Base-by-base conservation (phyloP, 441 rosid species). In the Croton setiger region DNA sequence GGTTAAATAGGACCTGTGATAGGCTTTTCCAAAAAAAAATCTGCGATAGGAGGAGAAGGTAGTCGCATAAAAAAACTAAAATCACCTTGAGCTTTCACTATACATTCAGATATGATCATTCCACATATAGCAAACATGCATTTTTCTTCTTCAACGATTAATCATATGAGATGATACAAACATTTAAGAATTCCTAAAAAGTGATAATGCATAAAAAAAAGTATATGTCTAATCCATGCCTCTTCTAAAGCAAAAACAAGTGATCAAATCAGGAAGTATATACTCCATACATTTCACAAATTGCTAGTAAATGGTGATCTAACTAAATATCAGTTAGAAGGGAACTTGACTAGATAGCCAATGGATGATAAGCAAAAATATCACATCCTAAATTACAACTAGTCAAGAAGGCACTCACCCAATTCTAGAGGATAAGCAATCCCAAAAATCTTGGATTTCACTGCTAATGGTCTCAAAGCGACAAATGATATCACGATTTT, bases 371-470 rank as follows among this genome's bases (percentile, higher is more conserved):
- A 20, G 20, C 31, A 11, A 20, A 39, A 10, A 11, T 7, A 33
- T 17, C 41, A 35, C 1, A 49, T 31, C 15, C 43, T 17, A 48
- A 64, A 35, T 18, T 18, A 33, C 47, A 64, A 49, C 27, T 48
- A 27, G 41, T 20, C 10, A 17, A 48, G 20, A 45, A 33, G 56
- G 44, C 23, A 48, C 20, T 64, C 43, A 64, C 52, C 57, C 17
- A 33, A 52, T 51, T n/a, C 18, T n/a, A 51, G 47, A 65, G 5
- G 68, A 64, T 7, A 64, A 36, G 14, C 68, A 35, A 65, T 65
- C 68, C 68, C 68, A 65, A 4, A 65, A n/a, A 65, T 65, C 68
- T 36, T 65, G 68, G 47, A 51, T 52, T 51, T 65, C 59, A 6
- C 59, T 65, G 18, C 59, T 23, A 51, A 65, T 18, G 31, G 47